These are phyloP conservation scores for Talaromyces borbonicus DNA, from an alignment of 495 filamentous ascomycete species.

Conservation along the genomic window DNA sequence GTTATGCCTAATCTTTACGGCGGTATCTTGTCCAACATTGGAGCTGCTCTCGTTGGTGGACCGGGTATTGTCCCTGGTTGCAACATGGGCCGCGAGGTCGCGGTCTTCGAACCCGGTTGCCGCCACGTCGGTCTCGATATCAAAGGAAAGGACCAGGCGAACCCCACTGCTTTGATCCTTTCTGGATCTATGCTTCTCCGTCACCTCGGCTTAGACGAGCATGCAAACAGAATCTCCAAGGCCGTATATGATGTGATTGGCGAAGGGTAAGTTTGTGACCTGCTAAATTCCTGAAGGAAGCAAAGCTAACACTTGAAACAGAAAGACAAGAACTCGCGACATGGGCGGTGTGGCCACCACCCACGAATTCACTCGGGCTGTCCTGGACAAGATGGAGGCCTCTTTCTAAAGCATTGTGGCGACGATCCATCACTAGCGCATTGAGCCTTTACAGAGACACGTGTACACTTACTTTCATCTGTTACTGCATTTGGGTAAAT, in stretches of 20 bases:
- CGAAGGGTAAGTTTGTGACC: slow-evolving; percentile 78
- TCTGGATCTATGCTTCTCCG: slow-evolving; percentile 93
- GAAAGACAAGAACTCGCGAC: slow-evolving; percentile 77
- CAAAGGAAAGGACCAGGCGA: slow-evolving; percentile 97
- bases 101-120: slow-evolving; percentile 98
- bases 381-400: slow-evolving; percentile 86
- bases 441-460: not conserved
- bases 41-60: slow-evolving; percentile 94
- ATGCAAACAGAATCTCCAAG: slow-evolving; percentile 96
- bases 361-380: slow-evolving; percentile 88
- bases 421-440: not conserved
- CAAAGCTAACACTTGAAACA: slow-evolving; percentile 19
- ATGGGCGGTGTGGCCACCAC: slow-evolving; percentile 89
- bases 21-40: slow-evolving; percentile 97
- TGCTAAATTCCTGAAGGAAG: not conserved
- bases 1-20: slow-evolving; percentile 99
- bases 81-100: slow-evolving; percentile 98
- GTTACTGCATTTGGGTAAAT: slow-evolving; percentile 3
- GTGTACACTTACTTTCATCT: slow-evolving; percentile 8
- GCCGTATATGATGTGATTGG: slow-evolving; percentile 93
- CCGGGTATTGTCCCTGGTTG: slow-evolving; percentile 95
- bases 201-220: slow-evolving; percentile 92
- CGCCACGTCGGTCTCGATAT: slow-evolving; percentile 98
- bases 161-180: slow-evolving; percentile 90
- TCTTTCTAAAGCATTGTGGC: slow-evolving; percentile 27